phyloP scores from a whole-genome alignment of 768 basidiomycete species.

The Hypholoma fasciculare region DNA sequence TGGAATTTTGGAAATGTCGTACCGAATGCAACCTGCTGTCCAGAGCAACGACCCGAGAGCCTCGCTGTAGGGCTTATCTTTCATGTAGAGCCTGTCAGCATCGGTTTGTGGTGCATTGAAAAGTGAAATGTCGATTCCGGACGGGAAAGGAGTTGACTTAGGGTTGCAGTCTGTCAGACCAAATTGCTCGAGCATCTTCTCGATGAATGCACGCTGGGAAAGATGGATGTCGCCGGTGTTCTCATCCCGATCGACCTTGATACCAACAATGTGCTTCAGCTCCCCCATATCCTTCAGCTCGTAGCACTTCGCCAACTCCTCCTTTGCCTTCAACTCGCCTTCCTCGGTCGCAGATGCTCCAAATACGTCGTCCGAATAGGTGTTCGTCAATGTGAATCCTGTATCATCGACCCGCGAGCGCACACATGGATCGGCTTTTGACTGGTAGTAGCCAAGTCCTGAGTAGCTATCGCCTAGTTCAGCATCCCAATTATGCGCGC shows the following conservation, averaged over 20 bases:
- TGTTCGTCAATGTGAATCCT: slow-evolving; percentile 16
- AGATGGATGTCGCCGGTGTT: slow-evolving; percentile 2
- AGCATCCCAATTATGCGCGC: too few relatives aligned
- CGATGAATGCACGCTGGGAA: slow-evolving; percentile 5
- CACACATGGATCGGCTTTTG: too few relatives aligned
- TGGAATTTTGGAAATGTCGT: slow-evolving; percentile 23
- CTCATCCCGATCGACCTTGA: slow-evolving; percentile 8
- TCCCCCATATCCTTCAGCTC: slow-evolving; percentile 9
- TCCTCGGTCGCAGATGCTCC: slow-evolving; percentile 9
- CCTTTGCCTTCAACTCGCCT: slow-evolving; percentile 5
- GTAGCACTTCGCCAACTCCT: slow-evolving; percentile 12
- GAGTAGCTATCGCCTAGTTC: too few relatives aligned
- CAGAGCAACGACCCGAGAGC: slow-evolving; percentile 22
- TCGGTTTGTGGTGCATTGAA: slow-evolving; percentile 1
- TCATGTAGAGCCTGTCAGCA: slow-evolving; percentile 2
- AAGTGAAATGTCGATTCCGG: slow-evolving; percentile 2
- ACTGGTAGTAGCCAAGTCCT: too few relatives aligned
- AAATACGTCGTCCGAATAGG: slow-evolving; percentile 14
- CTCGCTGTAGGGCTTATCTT: slow-evolving; percentile 4
- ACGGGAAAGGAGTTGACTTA: slow-evolving; percentile 8
- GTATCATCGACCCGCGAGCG: background rate
- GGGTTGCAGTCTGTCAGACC: slow-evolving; percentile 11
- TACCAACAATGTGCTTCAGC: slow-evolving; percentile 8
- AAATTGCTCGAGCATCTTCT: slow-evolving; percentile 9
- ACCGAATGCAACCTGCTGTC: slow-evolving; percentile 19